These are phyloP conservation scores for Marasmius sp. DNA, from an alignment of 1,284 basidiomycete genomes.

Conservation along the genomic window DNA sequence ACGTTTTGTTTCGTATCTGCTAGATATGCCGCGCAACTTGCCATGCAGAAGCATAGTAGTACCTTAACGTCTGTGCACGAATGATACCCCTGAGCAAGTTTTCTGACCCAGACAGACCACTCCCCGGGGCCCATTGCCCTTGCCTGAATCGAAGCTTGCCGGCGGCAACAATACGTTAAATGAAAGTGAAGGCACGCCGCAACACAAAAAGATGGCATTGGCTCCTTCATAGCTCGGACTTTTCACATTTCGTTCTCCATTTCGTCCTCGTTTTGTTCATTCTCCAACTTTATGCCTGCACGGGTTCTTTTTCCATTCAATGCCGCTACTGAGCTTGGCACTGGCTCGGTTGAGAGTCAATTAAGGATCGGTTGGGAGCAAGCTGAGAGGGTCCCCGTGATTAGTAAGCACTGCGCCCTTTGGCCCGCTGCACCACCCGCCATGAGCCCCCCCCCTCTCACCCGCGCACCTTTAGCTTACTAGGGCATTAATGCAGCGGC, in stretches of 20 bases:
- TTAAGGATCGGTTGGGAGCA: too few species aligned
- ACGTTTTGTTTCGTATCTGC: neutral
- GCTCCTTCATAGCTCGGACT: neutral
- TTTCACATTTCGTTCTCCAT: neutral
- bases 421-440: too few species aligned
- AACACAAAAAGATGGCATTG: slow-evolving; percentile 56
- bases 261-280: neutral
- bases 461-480: too few species aligned
- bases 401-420: too few species aligned
- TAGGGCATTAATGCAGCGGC: too few species aligned
- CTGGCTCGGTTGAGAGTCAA: too few species aligned
- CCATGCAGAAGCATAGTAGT: slow-evolving; percentile 73
- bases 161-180: slow-evolving; percentile 43
- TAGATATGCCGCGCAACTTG: slow-evolving; percentile 92
- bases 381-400: too few species aligned
- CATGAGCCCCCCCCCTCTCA: too few species aligned
- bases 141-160: slow-evolving; percentile 47
- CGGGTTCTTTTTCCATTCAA: neutral
- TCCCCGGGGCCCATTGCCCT: slow-evolving; percentile 43
- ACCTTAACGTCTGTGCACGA: slow-evolving; percentile 59
- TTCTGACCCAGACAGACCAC: slow-evolving; percentile 21
- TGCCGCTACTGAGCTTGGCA: neutral
- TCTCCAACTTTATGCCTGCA: neutral
- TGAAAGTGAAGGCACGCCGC: slow-evolving; percentile 50
- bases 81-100: slow-evolving; percentile 63